Evolutionary conservation across 345 rosid species (phyloP).

Genomic region (Orychophragmus violaceus): DNA sequence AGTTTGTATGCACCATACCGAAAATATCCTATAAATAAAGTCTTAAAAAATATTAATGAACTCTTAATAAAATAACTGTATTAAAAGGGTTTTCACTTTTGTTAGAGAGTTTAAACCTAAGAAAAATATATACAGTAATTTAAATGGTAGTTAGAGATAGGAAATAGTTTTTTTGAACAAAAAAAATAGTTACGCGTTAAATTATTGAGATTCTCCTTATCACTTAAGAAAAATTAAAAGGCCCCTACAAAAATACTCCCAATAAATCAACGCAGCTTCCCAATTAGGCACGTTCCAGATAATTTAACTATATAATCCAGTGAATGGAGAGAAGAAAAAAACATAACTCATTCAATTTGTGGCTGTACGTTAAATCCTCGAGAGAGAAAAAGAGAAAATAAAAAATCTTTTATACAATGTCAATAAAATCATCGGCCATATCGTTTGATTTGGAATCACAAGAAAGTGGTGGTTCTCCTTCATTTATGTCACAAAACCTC

Average conservation of each 20-base stretch:
- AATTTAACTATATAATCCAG: background rate
- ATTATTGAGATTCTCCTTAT: background rate
- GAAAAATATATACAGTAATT: background rate
- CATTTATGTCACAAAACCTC: constrained; percentile 17
- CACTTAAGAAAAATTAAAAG: background rate
- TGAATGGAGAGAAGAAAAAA: background rate
- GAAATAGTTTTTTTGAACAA: no score
- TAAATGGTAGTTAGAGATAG: background rate
- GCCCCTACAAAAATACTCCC: background rate
- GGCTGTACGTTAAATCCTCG: background rate
- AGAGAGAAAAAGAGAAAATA: background rate
- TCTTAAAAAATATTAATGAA: no score
- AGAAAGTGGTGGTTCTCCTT: constrained; percentile 19
- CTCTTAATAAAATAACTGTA: no score
- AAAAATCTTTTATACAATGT: constrained; percentile 12
- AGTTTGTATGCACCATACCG: no score
- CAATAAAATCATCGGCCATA: background rate
- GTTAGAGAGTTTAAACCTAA: background rate
- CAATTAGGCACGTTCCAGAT: background rate
- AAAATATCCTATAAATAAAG: no score
- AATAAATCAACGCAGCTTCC: background rate
- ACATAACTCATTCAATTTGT: background rate
- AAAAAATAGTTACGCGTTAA: no score
- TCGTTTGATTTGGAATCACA: constrained; percentile 26
- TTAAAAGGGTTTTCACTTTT: no score